Evolutionary conservation across 441 rosid species (phyloP), one percentile per base, ranked within the genome.

Genomic region (Erysimum cheiri): DNA sequence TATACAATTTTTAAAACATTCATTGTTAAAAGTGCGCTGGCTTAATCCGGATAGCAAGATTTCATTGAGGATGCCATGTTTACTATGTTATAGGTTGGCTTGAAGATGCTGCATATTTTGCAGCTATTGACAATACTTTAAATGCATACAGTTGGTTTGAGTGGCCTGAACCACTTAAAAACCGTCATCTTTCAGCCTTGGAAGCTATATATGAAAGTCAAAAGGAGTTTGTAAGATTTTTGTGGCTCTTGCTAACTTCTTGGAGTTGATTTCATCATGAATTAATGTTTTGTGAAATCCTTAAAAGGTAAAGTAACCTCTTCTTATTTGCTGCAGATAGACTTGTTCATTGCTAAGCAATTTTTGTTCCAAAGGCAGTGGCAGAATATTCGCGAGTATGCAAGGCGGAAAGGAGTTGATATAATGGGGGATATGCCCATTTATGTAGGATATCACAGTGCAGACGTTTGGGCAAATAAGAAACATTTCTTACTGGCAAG

Each of bases 371-470:
- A 95, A 82, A 86, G 92, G 84, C 97, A 95, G 78, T 95, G 99
- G 99, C 85, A 85, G 80, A 90, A 90, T 75, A 79, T 92, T 73
- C 89, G 83, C 54, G 78, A 77, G 56, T 92, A 90, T 85, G 96
- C 98, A 56, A 76, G 36, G 64, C 63, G 26, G 57, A 92, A 85
- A 74, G 98, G 94, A 65, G 77, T 95, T 64, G 81, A 85, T 81
- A 86, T 95, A 81, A 92, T 95, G 99, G 99, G 99, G 24, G 99
- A 94, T 84, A 95, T 95, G 99, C 97, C 99, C 60, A 92, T 95
- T 55, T 95, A 95, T 72, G 97, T 90, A 33, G 99, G 90, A 41
- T 92, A 92, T 77, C 98, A 92, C 71, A 90, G 98, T 85, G 99
- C 97, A 60, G 98, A 90, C 81, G 98, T 95, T 73, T 95, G 99